These are phyloP conservation scores for Scenedesmus sp. DNA, from an alignment of 163 green algal genomes.

Conservation along the genomic window DNA sequence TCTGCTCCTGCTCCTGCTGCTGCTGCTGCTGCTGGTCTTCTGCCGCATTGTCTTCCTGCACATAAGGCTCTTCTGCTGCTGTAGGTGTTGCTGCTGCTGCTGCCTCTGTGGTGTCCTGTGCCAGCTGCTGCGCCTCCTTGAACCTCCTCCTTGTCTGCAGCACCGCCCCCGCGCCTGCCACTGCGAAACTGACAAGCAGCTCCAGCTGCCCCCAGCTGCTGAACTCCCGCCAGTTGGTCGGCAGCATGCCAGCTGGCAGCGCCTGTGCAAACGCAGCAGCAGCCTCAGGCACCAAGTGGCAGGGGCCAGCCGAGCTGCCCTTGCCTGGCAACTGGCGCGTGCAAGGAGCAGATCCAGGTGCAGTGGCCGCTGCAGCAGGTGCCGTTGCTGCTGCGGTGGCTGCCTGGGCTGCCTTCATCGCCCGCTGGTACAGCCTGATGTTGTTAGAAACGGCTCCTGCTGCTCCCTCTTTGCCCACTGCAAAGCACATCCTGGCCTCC, in stretches of 20 bases:
- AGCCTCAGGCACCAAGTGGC: background rate
- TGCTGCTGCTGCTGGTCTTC: conserved; percentile 10
- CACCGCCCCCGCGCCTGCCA: background rate
- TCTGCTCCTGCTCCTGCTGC: background rate
- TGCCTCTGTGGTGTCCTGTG: background rate
- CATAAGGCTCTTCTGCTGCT: background rate
- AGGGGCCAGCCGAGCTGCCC: background rate
- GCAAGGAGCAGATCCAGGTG: background rate
- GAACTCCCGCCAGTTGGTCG: conserved; percentile 47
- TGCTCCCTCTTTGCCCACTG: background rate
- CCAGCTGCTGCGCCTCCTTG: conserved; percentile 5
- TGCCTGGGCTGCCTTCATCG: background rate
- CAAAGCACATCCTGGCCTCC: background rate
- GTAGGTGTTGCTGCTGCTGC: background rate
- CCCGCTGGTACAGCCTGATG: background rate
- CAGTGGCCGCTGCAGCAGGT: background rate
- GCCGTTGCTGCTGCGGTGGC: background rate
- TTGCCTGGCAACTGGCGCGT: background rate
- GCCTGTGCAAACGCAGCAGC: conserved; percentile 1
- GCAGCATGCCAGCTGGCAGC: conserved; percentile 34
- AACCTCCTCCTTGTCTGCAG: background rate
- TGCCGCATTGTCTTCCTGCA: background rate
- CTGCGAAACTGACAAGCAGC: background rate
- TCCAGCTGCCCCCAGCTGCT: conserved; percentile 48
- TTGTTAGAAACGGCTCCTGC: background rate